Evolutionary conservation across 2,329 filamentous ascomycete genomes (phyloP), one percentile per base, ranked within the genome.

Genomic region (Conoideocrella luteorostrata): DNA sequence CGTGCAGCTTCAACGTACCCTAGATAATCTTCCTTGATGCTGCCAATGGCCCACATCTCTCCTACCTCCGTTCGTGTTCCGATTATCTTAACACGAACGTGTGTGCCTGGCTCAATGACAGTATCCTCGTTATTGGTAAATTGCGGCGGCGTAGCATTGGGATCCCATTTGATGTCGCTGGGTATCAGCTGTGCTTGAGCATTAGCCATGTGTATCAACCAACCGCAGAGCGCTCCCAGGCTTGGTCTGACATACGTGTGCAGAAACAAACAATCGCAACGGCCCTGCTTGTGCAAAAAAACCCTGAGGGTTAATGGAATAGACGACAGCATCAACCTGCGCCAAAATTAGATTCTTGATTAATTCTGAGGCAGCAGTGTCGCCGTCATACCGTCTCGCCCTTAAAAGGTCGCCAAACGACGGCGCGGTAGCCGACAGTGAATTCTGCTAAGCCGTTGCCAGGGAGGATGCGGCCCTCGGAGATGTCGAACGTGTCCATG

Each of bases 401-500:
- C 68, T 93, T 91, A 74, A 97, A 98, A 10, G 93, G 93, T 59
- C 91, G 81, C 91, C 91, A 98, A 46, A 98, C 88, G 47, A 98
- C 91, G 42, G 93, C 93, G 48, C 90, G 87, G 64, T 96, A 98
- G 57, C 86, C 82, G 38, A 98, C 89, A 1, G 87, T 95, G 62
- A 96, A 98, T 66, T 96, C 88, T 17, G 93, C 91, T 53, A 94
- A 77, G 9, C 90, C 93, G 49, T 86, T 95, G 7, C 91, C 88
- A 3, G 93, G 91, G 45, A 96, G 78, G 49, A 98, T 91, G 55
- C 88, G 84, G 11, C 90, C 90, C 60, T 95, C 89, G 13, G 88
- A 94, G 58, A 97, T 91, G 55, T 96, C 87, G 58, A 94, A 90
- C 39, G 90, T 87, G 65, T 96, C 90, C 80, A 98, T 91, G 58